Conservation (phyloP, 495 filamentous ascomycete genomes). For the Barbatosphaeria neglecta region DNA sequence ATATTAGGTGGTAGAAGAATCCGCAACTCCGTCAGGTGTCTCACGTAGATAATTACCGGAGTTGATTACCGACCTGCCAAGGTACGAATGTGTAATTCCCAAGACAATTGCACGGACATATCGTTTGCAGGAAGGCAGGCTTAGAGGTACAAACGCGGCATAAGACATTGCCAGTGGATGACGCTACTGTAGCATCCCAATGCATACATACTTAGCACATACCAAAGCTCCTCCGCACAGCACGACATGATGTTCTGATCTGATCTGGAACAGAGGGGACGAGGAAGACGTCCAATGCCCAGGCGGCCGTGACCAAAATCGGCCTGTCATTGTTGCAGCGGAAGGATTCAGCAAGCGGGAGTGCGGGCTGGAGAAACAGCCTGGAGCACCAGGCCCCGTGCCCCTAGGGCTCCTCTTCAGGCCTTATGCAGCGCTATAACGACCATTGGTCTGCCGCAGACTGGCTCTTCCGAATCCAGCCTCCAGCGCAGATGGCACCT, state of each 20-base stretch:
- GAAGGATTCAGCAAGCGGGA: background rate
- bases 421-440: background rate
- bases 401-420: no score
- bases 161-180: no score
- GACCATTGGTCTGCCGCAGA: background rate
- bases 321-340: conserved; percentile 7
- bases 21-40: no score
- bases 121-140: no score
- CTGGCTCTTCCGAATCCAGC: background rate
- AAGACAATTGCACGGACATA: no score
- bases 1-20: no score
- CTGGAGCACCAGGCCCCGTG: background rate
- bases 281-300: background rate
- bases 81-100: no score
- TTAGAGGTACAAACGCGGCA: no score
- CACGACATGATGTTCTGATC: background rate
- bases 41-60: no score
- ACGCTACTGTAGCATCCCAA: no score
- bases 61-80: no score
- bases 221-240: background rate
- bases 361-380: background rate
- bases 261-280: background rate
- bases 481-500: no score
- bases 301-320: conserved; percentile 8
- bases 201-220: background rate